A percentile compares a stretch with the other conserved stretches of the same genome.
phyloP scores from a whole-genome alignment of 1,284 basidiomycete species.

The Phellinidium pouzarii region DNA sequence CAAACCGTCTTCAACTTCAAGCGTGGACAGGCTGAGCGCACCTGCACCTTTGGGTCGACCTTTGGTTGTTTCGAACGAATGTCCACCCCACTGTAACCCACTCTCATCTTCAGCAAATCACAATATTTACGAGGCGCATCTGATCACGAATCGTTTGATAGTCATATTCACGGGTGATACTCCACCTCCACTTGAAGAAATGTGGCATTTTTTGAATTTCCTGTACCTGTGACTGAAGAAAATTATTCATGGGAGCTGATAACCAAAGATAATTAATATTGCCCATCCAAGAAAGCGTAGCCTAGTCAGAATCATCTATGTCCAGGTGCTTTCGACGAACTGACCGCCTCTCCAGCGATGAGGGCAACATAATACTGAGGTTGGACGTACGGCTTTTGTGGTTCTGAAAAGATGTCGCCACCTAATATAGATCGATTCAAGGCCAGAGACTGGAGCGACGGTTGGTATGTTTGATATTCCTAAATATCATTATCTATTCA shows the following conservation, averaged over 20 bases:
- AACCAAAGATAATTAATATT: constrained; percentile 41
- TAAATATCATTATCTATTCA: no score
- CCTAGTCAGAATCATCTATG: constrained; percentile 41
- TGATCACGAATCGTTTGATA: constrained; percentile 40
- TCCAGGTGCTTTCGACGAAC: constrained; percentile 40
- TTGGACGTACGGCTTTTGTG: constrained; percentile 48
- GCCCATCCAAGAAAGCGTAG: constrained; percentile 57
- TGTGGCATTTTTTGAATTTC: constrained; percentile 38
- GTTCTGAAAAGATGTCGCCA: constrained; percentile 38
- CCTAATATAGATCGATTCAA: constrained; percentile 46
- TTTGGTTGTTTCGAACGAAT: constrained; percentile 53
- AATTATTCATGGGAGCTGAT: constrained; percentile 52
- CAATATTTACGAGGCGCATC: constrained; percentile 28
- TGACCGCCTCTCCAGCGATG: constrained; percentile 38
- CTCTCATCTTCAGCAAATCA: constrained; percentile 41
- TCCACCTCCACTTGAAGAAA: constrained; percentile 31
- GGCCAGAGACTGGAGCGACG: constrained; percentile 47
- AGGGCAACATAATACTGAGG: constrained; percentile 57
- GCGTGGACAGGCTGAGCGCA: no score
- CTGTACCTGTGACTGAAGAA: constrained; percentile 27
- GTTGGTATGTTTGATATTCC: neutral
- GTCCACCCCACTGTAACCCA: constrained; percentile 56
- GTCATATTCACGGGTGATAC: constrained; percentile 24
- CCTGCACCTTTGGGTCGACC: constrained; percentile 39
- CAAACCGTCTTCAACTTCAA: constrained; percentile 30